These are phyloP conservation scores for Lobosporangium transversale DNA, from an alignment of 192 early-diverging fungal genomes.

Conservation along the genomic window DNA sequence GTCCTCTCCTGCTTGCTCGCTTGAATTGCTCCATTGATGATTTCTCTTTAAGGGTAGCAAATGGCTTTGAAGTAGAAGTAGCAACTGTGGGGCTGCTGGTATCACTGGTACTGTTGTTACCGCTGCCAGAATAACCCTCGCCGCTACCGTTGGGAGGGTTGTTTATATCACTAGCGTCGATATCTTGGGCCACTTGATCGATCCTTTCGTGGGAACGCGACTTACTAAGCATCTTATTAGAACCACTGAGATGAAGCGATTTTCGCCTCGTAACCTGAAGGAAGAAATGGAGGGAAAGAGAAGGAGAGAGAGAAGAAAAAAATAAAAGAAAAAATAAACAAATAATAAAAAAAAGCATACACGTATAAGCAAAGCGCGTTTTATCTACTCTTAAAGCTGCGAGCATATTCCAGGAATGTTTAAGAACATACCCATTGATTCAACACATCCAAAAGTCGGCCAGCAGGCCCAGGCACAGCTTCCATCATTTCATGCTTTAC, in stretches of 20 bases:
- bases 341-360: too few relatives aligned
- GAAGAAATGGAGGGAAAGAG: too few relatives aligned
- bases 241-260: constrained; percentile 6
- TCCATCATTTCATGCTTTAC: constrained; percentile 59
- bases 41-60: constrained; percentile 20
- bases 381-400: too few relatives aligned
- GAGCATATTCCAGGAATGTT: too few relatives aligned
- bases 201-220: constrained; percentile 29
- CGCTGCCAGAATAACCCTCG: background rate
- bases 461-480: constrained; percentile 51
- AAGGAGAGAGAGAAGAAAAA: background rate
- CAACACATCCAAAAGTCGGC: constrained; percentile 64
- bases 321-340: background rate
- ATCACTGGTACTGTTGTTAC: background rate
- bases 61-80: background rate
- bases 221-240: constrained; percentile 8
- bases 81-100: too few relatives aligned
- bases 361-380: too few relatives aligned
- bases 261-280: constrained; percentile 19
- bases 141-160: too few relatives aligned
- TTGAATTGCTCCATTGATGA: constrained; percentile 54
- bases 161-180: too few relatives aligned
- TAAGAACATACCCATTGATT: constrained; percentile 57
- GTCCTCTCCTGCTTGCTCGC: constrained; percentile 43
- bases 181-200: constrained; percentile 6